Evolutionary conservation across 306 rosid genomes (phyloP), one percentile per base, ranked within the genome.

Genomic region (Glycine latifolia): DNA sequence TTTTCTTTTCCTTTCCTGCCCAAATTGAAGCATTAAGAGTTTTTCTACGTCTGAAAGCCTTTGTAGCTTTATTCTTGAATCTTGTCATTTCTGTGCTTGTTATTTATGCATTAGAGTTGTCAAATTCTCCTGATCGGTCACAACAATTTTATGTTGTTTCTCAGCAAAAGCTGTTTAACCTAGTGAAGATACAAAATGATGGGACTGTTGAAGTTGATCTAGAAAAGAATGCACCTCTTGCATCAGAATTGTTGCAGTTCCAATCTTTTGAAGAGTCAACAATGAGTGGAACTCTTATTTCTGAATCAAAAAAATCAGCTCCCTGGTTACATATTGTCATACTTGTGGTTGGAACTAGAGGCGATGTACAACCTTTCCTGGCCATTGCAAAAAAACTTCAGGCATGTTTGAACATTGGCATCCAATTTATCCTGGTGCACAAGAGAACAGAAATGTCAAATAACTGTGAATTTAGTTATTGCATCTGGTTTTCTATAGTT

Each of bases 331-430:
- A 86, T 77, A 90, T 94, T 74, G 94, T 81, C 81, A 90, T 94
- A 13, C 97, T 94, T 59, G 98, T 90, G 84, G 97, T 94, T 53
- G 98, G 98, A 81, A 94, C 98, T 39, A 90, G 98, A 90, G 98
- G 97, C 75, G 98, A 94, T 78, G 95, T 92, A 65, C 98, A 94
- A 48, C 86, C 98, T 79, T 94, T 94, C 73, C 55, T 94, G 82
- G 92, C 97, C 61, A 87, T 92, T 79, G 98, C 98, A 70, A 92
- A 87, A 85, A 90, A 87, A 86, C 97, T 94, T 81, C 93, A 94
- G 95, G 98, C 87, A 89, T 82, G 92, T 81, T 67, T 61, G 73
- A 76, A 78, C 67, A 61, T 48, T 83, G 65, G 48, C 41, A 3
- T 67, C 47, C 49, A 55, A 67, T 68, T 82, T 67, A 75, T 75